These are phyloP conservation scores for Chenopodium formosanum DNA, from an alignment of 148 eudicot species.

Conservation along the genomic window DNA sequence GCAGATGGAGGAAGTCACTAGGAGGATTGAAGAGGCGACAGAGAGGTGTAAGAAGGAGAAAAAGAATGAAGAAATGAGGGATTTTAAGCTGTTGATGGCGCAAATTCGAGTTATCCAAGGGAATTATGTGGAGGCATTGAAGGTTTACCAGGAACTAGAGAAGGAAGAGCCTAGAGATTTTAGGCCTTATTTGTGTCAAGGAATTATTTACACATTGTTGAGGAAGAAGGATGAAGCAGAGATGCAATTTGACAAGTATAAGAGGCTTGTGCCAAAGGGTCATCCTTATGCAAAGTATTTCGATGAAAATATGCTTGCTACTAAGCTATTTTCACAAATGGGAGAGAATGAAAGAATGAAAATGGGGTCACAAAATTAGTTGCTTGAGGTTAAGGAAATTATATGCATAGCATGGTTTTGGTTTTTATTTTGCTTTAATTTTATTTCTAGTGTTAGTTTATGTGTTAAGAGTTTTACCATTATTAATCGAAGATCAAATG, in stretches of 20 bases:
- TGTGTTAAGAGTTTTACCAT: neutral
- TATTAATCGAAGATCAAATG: neutral
- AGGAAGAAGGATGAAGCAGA: conserved; percentile 74
- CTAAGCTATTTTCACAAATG: conserved; percentile 64
- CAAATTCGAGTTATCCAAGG: conserved; percentile 75
- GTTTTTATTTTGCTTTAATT: neutral
- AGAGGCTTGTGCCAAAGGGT: conserved; percentile 75
- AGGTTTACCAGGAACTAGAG: conserved; percentile 69
- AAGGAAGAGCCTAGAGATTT: conserved; percentile 89
- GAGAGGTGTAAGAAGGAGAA: conserved; percentile 56
- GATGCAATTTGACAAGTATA: conserved; percentile 72
- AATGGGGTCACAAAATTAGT: conserved; percentile 17
- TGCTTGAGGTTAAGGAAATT: neutral
- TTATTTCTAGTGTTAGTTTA: neutral
- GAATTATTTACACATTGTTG: conserved; percentile 77
- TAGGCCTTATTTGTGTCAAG: conserved; percentile 91
- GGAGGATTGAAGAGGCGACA: conserved; percentile 46
- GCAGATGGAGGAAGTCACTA: conserved; percentile 43
- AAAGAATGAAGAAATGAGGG: conserved; percentile 60
- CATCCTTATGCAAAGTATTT: conserved; percentile 76
- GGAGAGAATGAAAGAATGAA: conserved; percentile 53
- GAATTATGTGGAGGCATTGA: conserved; percentile 65
- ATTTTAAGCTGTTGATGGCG: conserved; percentile 74
- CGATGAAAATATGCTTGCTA: conserved; percentile 75
- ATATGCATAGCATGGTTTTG: neutral